Conservation (phyloP, 1,284 basidiomycete species). For the Coniophora puteana region DNA sequence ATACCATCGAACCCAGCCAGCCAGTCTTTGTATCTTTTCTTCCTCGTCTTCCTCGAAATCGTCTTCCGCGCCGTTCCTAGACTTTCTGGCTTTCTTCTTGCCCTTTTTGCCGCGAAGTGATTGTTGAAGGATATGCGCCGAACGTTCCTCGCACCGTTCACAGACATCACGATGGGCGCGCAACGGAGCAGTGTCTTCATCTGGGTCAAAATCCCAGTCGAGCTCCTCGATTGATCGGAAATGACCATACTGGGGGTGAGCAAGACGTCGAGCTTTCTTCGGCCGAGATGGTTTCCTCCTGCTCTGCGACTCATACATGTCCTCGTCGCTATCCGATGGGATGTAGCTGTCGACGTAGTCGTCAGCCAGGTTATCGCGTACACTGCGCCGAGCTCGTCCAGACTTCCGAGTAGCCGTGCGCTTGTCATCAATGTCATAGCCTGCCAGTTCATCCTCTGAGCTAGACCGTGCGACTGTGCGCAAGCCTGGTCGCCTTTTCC, state of each 20-base stretch:
- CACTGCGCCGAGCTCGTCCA: conserved; percentile 33
- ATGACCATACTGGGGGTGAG: conserved; percentile 63
- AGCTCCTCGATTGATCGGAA: conserved; percentile 57
- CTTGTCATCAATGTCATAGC: conserved; percentile 31
- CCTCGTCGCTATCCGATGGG: conserved; percentile 17
- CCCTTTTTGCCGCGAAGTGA: conserved; percentile 36
- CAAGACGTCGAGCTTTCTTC: conserved; percentile 33
- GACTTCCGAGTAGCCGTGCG: conserved; percentile 27
- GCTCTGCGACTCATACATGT: conserved; percentile 15
- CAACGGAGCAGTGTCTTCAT: conserved; percentile 52
- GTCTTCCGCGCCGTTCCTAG: conserved; percentile 40
- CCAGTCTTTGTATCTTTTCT: conserved; percentile 50
- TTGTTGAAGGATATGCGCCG: conserved; percentile 51
- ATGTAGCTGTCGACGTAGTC: conserved; percentile 26
- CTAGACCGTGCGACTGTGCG: conserved; percentile 36
- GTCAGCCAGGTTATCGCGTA: conserved; percentile 33
- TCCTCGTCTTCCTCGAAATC: conserved; percentile 56
- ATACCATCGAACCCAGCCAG: conserved; percentile 87
- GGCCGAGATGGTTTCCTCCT: conserved; percentile 24
- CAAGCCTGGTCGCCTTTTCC: conserved; percentile 41
- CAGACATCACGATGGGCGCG: conserved; percentile 59
- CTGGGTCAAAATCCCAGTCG: conserved; percentile 52
- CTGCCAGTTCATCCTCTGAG: conserved; percentile 34
- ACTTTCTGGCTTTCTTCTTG: conserved; percentile 38
- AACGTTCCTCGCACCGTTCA: conserved; percentile 63